Conservation (phyloP, 192 early-diverging fungal genomes). For the Backusella parvicylindrica region DNA sequence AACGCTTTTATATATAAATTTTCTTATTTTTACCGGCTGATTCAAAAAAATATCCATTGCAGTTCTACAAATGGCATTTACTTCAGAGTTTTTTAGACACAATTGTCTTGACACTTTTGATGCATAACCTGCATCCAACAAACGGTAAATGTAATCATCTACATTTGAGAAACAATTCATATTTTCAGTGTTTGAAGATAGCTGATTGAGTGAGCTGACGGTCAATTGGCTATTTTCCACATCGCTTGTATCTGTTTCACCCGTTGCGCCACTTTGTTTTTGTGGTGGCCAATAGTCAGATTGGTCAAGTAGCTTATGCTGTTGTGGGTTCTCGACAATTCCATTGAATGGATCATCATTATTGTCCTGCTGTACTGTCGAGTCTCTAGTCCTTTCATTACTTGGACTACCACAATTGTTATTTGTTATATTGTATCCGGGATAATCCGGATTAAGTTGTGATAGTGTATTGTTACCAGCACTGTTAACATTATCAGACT, state of each 20-base stretch:
- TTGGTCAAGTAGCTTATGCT: constrained; percentile 21
- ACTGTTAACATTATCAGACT: not conserved
- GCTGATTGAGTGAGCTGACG: constrained; percentile 34
- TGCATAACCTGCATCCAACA: constrained; percentile 75
- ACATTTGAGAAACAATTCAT: constrained; percentile 40
- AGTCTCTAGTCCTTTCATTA: not conserved
- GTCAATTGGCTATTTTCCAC: constrained; percentile 35
- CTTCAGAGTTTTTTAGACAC: constrained; percentile 83
- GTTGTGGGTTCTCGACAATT: constrained; percentile 23
- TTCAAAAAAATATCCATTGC: constrained; percentile 87
- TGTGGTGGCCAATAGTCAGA: constrained; percentile 25
- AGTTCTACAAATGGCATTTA: constrained; percentile 81
- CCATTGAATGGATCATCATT: constrained; percentile 11
- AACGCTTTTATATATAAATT: not conserved
- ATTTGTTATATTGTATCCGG: not conserved
- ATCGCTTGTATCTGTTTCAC: constrained; percentile 10
- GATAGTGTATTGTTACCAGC: not conserved
- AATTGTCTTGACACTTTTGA: constrained; percentile 72
- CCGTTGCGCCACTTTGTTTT: not conserved
- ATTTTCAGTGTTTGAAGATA: constrained; percentile 26
- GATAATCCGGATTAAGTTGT: constrained; percentile 30
- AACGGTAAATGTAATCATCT: constrained; percentile 85
- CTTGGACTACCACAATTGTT: not conserved
- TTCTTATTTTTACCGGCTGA: constrained; percentile 58
- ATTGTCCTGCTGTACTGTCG: not conserved